A percentile compares a stretch with the other conserved stretches of the same genome.
Conservation (phyloP, 2,329 filamentous ascomycete species). For the Nemania abortiva region DNA sequence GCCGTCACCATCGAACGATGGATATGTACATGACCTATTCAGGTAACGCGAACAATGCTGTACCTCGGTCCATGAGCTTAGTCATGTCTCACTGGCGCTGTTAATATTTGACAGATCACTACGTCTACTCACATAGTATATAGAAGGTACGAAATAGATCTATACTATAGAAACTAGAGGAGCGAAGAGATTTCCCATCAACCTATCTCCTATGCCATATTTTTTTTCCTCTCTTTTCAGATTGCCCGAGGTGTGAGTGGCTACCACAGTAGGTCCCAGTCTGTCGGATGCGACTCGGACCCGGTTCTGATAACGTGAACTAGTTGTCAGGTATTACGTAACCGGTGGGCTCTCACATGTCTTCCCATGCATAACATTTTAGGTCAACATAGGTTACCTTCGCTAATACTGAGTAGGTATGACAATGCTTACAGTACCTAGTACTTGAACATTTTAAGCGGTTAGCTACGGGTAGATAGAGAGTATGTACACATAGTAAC, state of each 20-base stretch:
- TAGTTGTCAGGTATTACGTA: conserved; percentile 3
- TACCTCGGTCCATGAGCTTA: not conserved
- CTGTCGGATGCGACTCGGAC: conserved; percentile 17
- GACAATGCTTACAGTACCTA: not conserved
- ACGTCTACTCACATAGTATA: not conserved
- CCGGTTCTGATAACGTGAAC: not conserved
- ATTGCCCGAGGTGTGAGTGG: not conserved
- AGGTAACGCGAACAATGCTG: not conserved
- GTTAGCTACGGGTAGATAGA: no score
- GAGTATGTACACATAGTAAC: no score
- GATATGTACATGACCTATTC: not conserved
- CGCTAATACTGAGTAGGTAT: not conserved
- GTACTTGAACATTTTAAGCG: not conserved
- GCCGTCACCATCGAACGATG: not conserved
- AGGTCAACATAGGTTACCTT: not conserved
- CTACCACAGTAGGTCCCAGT: not conserved
- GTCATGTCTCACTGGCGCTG: not conserved
- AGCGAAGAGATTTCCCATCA: not conserved
- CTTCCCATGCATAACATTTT: not conserved
- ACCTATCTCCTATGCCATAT: not conserved
- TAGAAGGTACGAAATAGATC: not conserved
- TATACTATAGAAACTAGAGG: not conserved
- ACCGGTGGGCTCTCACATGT: not conserved
- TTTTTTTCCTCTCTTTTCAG: not conserved
- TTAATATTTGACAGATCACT: not conserved